A percentile compares a stretch with the other conserved stretches of the same genome.
phyloP scores from a whole-genome alignment of 495 filamentous ascomycete species.

The Aspergillus cavernicola region DNA sequence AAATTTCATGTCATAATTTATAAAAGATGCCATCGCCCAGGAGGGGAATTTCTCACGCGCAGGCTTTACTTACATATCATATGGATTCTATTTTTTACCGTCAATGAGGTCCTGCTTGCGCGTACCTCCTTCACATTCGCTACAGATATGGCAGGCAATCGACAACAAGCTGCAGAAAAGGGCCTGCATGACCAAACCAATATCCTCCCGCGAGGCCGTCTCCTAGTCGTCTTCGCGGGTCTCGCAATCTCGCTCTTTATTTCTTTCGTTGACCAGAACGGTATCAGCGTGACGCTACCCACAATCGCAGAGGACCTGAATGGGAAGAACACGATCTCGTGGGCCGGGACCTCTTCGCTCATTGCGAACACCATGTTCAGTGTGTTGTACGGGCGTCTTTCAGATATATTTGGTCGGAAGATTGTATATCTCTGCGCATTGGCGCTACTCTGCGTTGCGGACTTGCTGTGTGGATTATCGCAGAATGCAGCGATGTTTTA shows the following conservation, averaged over 20 bases:
- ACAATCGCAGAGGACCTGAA: conserved; percentile 56
- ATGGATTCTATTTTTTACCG: not conserved
- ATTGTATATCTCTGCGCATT: conserved; percentile 46
- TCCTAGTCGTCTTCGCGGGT: conserved; percentile 55
- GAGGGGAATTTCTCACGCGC: not conserved
- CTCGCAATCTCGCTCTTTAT: conserved; percentile 54
- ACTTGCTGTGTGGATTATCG: conserved; percentile 50
- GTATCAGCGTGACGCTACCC: conserved; percentile 56
- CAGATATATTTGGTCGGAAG: conserved; percentile 57
- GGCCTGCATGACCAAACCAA: conserved; percentile 52
- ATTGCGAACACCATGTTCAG: conserved; percentile 71
- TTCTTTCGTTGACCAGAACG: conserved; percentile 61
- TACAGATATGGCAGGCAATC: conserved; percentile 17
- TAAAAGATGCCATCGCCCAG: not conserved
- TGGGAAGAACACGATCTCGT: conserved; percentile 59
- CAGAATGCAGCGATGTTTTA: conserved; percentile 51
- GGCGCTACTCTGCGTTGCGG: conserved; percentile 47
- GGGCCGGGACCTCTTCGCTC: conserved; percentile 73
- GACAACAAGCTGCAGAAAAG: conserved; percentile 41
- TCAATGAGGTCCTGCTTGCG: not conserved
- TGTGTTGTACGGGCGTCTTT: conserved; percentile 56
- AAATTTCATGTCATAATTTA: not conserved
- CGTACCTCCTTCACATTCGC: not conserved
- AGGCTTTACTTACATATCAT: not conserved
- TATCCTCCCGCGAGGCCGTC: conserved; percentile 50